Evolutionary conservation across 1,284 basidiomycete species (phyloP), one percentile per base, ranked within the genome.

Genomic region (Ustilago shanxiensis): DNA sequence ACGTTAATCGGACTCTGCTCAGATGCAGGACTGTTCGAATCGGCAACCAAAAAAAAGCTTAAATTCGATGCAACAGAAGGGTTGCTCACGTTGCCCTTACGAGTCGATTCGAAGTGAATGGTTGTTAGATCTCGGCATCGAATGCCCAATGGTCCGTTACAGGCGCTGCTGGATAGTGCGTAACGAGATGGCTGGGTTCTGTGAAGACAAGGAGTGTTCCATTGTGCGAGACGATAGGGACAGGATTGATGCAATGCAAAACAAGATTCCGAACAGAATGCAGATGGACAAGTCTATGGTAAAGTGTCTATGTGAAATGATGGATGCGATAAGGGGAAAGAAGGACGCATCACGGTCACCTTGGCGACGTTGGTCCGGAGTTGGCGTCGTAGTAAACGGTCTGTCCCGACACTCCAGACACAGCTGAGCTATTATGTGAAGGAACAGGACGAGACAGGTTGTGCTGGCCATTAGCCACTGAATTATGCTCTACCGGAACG

Each of bases 311-410:
- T 33, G 35, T 37, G 35, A 16, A 37, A 37, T 3, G 35, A 37
- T 10, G 9, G 35, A 37, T 7, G n/a, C 20, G 16, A 33, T 52
- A 18, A 10, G 22, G n/a, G 10, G 51, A 20, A 8, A 35, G 51
- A 52, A 33, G 51, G 11, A 52, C 10, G 29, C 35, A 14, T 37
- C 13, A 14, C 4, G 24, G 6, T 52, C 51, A 52, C 9, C 29
- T 31, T 11, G 6, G 20, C 51, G n/a, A 2, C 7, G 20, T 44
- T 44, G 41, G 41, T n/a, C 20, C 41, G 20, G 41, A 7, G n/a
- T 44, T 41, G 18, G 72, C 60, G 29, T 75, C 67, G 64, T 75
- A 59, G 64, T 66, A 71, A 16, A 67, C 60, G 2, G 67, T 75
- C 53, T 75, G 68, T 5, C 72, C 72, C 9, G 72, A 75, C 2